Base-by-base conservation (phyloP, 495 filamentous ascomycete species). In the Hypoxylon trugodes region DNA sequence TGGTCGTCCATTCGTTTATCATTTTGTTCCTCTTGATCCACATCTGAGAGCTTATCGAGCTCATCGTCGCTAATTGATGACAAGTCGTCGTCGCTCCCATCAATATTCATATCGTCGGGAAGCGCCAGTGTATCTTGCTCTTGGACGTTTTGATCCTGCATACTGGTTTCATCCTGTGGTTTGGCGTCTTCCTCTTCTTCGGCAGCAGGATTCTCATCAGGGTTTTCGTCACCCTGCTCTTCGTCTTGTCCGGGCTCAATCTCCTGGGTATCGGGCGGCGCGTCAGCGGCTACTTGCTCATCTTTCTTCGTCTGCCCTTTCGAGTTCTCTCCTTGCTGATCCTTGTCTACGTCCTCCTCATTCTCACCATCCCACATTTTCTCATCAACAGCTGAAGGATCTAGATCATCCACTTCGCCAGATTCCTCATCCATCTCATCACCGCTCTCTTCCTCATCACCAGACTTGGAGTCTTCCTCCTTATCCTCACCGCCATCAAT, bases 281-380 rank as follows among this genome's bases (percentile, higher is more conserved):
- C 81, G 18, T 86, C 76, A 28, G 88, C 81, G 25, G 87, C 87
- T 41, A 84, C 77, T 54, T 89, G 84, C 61, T 90, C 81, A 49
- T 91, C 86, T 13, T 88, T 79, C 46, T 86, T 81, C 49, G 81
- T 73, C 55, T 84, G 80, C 13, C 90, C 89, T 66, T 87, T 86
- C 7, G 82, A 78, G 63, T 89, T 80, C 60, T 92, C 83, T n/a
- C 86, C 89, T 61, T 91, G 82, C 45, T 92, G 90, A 41, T 97
- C 91, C 66, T 94, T 93, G 49, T 92, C 87, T 24, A 89, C 80
- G 10, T 88, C 79, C 12, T 92, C 88, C 45, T 91, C 89, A 13
- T 83, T 86, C 37, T 84, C 85, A 6, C 90, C 93, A 74, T 98
- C 92, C 95, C 95, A 98, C 79, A 97, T 89, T 78, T 97, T 98